phyloP scores from a whole-genome alignment of 768 basidiomycete genomes.

The Phanerochaete carnosa region DNA sequence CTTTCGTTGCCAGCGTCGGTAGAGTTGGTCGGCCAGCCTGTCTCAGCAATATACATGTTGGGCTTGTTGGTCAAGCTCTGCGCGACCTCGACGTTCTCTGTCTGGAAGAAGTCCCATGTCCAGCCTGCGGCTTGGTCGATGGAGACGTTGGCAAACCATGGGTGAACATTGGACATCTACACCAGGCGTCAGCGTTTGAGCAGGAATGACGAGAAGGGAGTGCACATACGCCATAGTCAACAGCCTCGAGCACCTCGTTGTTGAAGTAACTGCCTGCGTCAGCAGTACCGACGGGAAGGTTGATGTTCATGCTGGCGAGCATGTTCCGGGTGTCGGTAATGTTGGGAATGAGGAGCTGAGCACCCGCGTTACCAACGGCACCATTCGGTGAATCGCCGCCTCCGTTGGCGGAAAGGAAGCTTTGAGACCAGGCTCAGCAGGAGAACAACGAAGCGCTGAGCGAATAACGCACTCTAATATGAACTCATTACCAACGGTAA shows the following conservation, averaged over 20 bases:
- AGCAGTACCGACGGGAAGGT: constrained; percentile 69
- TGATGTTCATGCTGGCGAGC: constrained; percentile 53
- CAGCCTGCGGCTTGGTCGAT: constrained; percentile 70
- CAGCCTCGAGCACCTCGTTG: constrained; percentile 52
- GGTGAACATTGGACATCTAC: constrained; percentile 87
- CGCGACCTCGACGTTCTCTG: constrained; percentile 60
- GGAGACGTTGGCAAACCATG: constrained; percentile 87
- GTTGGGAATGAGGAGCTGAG: constrained; percentile 55
- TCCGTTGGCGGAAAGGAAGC: constrained; percentile 54
- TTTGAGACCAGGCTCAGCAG: constrained; percentile 23
- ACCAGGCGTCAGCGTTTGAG: background rate
- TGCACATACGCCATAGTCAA: constrained; percentile 62
- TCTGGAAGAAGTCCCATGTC: constrained; percentile 77
- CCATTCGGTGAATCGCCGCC: constrained; percentile 52
- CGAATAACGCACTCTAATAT: constrained; percentile 61
- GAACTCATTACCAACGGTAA: constrained; percentile 93
- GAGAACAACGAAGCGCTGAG: background rate
- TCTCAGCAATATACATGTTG: constrained; percentile 90
- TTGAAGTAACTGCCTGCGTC: constrained; percentile 90
- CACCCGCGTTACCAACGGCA: constrained; percentile 57
- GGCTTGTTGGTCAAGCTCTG: constrained; percentile 64
- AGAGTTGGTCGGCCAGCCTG: constrained; percentile 76
- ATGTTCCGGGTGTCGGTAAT: constrained; percentile 65
- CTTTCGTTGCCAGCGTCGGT: constrained; percentile 53
- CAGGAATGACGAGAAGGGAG: background rate